Evolutionary conservation across 805 yeast genomes (phyloP).

Genomic region (Myxozyma vanderwaltii): DNA sequence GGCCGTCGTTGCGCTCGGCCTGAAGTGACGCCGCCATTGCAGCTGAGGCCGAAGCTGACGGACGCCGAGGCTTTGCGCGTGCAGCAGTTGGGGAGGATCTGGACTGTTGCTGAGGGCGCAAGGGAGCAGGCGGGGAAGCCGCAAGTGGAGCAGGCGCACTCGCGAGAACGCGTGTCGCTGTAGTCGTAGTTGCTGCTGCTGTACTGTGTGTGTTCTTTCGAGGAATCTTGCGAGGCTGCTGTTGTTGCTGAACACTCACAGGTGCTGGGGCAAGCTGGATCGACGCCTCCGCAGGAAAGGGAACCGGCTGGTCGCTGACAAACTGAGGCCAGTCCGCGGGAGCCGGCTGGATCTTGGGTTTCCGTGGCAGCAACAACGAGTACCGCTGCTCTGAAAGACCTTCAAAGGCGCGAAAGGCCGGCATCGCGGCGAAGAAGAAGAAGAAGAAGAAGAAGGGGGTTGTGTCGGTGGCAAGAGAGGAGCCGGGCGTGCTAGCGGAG

Average conservation of each 20-base stretch:
- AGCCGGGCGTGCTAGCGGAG: too few relatives aligned
- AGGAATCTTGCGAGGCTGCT: background rate
- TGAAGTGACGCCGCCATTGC: constrained; percentile 1
- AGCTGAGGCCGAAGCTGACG: background rate
- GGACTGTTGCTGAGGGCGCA: background rate
- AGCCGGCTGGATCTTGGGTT: background rate
- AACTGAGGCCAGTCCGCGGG: background rate
- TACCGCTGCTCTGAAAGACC: background rate
- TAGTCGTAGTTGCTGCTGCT: too few relatives aligned
- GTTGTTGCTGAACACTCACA: background rate
- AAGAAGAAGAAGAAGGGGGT: background rate
- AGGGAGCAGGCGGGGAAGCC: background rate
- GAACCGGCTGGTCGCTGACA: too few relatives aligned
- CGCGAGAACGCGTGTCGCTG: too few relatives aligned
- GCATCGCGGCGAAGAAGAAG: background rate
- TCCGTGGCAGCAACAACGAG: background rate
- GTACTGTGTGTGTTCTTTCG: too few relatives aligned
- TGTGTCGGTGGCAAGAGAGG: background rate
- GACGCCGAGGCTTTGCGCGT: constrained; percentile 5
- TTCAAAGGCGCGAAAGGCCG: background rate
- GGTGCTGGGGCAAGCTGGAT: too few relatives aligned
- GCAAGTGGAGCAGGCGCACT: background rate
- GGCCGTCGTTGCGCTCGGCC: constrained; percentile 15
- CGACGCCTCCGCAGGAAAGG: too few relatives aligned
- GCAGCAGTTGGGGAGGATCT: background rate